Base-by-base conservation (phyloP, 305 asterid species). In the Fraxinus albicans region DNA sequence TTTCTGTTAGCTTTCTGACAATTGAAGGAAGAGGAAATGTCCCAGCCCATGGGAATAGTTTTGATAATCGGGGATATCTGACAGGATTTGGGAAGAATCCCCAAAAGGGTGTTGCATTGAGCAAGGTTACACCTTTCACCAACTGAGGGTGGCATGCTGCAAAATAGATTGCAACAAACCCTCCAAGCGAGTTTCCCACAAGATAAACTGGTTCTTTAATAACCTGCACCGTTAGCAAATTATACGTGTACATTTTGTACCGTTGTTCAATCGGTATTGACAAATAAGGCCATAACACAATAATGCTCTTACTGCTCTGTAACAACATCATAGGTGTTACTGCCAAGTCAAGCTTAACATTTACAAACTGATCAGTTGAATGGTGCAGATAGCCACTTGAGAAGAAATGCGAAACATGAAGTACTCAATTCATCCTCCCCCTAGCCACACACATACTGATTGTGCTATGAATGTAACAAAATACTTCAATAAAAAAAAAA, bases 31-130 rank as follows among this genome's bases (percentile, higher is more conserved):
- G 92, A 77, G 99, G 99, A 81, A 94, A 95, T 75, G 94, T 92
- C 75, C 99, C 98, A 8, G 97, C 88, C 97, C 98, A 92, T 36
- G 99, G 97, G 77, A 94, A 90, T 29, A 95, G 84, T 83, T 89
- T 86, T 8, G 97, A 94, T 74, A 90, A 81, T 85, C 88, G 86
- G 19, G 99, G 98, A 81, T 94, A 93, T 82, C 88, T 91, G 77
- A 86, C 83, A 10, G 99, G 98, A 83, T 95, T 95, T 40, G 98
- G 98, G 21, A 95, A 91, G 79, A 95, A 87, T 78, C 97, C 97
- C 99, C 99, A 94, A 85, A 94, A 92, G 5, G 98, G 99, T 53
- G 99, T 92, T 60, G 99, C 99, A 77, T 95, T 95, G 65, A 94
- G 94, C 90, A 95, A 86, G 27, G 94, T 92, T 67, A 94, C 91